Conservation (phyloP, 176 grass and related monocot species). For the Phoenix roebelenii region DNA sequence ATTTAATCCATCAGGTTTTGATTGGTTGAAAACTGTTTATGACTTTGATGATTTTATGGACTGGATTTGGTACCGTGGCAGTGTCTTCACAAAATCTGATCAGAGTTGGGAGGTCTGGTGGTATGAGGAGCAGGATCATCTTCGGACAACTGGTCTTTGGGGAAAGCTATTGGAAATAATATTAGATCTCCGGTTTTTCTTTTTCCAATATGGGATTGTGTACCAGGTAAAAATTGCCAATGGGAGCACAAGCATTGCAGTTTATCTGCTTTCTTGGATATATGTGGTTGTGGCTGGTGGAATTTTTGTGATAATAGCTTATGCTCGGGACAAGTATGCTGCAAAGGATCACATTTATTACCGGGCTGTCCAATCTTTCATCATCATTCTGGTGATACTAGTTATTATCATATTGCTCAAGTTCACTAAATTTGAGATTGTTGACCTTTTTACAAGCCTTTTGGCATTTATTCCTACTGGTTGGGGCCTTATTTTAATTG, state of each 20-base stretch:
- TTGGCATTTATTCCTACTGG: constrained; percentile 96
- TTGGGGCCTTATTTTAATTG: constrained; percentile 93
- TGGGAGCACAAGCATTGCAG: constrained; percentile 56
- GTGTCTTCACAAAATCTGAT: constrained; percentile 77
- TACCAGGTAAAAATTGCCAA: constrained; percentile 83
- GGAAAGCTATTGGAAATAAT: constrained; percentile 89
- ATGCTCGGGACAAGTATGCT: constrained; percentile 66
- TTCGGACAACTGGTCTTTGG: constrained; percentile 84
- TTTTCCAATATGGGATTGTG: constrained; percentile 92
- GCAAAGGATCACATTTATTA: constrained; percentile 83
- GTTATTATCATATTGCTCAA: constrained; percentile 68
- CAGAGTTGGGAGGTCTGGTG: constrained; percentile 98
- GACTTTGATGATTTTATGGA: constrained; percentile 95
- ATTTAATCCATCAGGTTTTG: constrained; percentile 97
- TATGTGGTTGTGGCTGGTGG: constrained; percentile 59
- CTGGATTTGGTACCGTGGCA: constrained; percentile 85
- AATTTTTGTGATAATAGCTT: constrained; percentile 61
- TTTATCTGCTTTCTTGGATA: constrained; percentile 94
- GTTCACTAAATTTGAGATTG: constrained; percentile 67
- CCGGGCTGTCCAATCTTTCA: constrained; percentile 44
- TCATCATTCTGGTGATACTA: constrained; percentile 52
- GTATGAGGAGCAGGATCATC: constrained; percentile 92
- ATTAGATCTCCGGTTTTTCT: constrained; percentile 91
- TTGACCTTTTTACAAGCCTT: constrained; percentile 82
- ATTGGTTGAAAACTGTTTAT: constrained; percentile 99